phyloP scores from a whole-genome alignment of 2,329 filamentous ascomycete species.

The Alternaria longipes region DNA sequence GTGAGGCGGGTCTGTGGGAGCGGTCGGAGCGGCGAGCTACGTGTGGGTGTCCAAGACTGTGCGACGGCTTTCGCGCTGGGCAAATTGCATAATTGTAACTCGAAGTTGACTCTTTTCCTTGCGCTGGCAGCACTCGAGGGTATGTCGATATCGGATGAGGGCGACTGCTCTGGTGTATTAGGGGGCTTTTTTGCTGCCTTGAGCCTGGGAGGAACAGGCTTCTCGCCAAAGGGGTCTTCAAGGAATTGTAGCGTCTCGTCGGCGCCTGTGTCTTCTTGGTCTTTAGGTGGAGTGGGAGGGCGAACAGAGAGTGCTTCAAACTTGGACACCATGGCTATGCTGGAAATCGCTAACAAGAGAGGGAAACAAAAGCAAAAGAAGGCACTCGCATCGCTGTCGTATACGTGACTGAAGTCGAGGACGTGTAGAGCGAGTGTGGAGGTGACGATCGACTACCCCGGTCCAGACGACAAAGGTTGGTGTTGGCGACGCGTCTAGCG shows the following conservation, averaged over 20 bases:
- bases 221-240: slow-evolving; percentile 52
- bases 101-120: slow-evolving; percentile 66
- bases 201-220: slow-evolving; percentile 36
- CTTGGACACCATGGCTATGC: slow-evolving; percentile 54
- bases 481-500: slow-evolving; percentile 27
- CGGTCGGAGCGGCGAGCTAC: slow-evolving; percentile 57
- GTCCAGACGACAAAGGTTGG: slow-evolving; percentile 23
- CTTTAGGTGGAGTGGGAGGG: slow-evolving; percentile 66
- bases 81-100: slow-evolving; percentile 67
- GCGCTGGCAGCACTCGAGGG: slow-evolving; percentile 44
- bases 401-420: slow-evolving; percentile 9
- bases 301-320: slow-evolving; percentile 61
- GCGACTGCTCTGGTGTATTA: slow-evolving; percentile 55
- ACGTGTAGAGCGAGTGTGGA: slow-evolving; percentile 22
- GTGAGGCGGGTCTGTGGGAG: slow-evolving; percentile 61
- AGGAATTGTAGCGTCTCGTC: slow-evolving; percentile 56
- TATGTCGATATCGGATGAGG: slow-evolving; percentile 53
- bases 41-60: slow-evolving; percentile 42
- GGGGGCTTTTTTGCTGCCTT: slow-evolving; percentile 32
- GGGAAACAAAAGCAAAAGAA: slow-evolving; percentile 28
- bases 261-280: slow-evolving; percentile 47
- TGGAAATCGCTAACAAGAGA: slow-evolving; percentile 33
- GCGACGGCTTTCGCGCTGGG: slow-evolving; percentile 56
- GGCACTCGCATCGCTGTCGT: slow-evolving; percentile 39
- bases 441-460: slow-evolving; percentile 23